phyloP scores from a whole-genome alignment of 2,329 filamentous ascomycete species.

The Shiraia bambusicola region DNA sequence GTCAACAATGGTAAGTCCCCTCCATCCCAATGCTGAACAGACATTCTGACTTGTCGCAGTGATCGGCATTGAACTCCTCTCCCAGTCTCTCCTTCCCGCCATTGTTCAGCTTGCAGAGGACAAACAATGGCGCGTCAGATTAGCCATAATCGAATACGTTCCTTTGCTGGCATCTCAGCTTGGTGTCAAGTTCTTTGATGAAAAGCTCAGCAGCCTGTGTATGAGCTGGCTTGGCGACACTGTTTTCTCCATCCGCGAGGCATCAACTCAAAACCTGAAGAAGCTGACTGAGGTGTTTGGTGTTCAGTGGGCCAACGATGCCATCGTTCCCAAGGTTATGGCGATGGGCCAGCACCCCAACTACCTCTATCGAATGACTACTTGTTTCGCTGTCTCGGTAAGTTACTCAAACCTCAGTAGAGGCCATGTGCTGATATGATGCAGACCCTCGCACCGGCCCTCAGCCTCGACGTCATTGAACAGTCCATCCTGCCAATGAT shows the following conservation, averaged over 20 bases:
- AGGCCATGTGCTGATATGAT: slow-evolving; percentile 10
- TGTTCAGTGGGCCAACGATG: slow-evolving; percentile 94
- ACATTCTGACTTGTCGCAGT: slow-evolving; percentile 55
- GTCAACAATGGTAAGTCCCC: slow-evolving; percentile 80
- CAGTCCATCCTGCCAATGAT: slow-evolving; percentile 94
- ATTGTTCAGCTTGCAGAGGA: slow-evolving; percentile 98
- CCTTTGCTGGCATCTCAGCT: slow-evolving; percentile 93
- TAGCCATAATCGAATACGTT: slow-evolving; percentile 99
- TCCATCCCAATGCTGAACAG: neutral
- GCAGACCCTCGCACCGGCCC: slow-evolving; percentile 88
- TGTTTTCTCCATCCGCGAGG: slow-evolving; percentile 97
- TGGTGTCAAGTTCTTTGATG: slow-evolving; percentile 96
- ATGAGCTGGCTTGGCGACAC: slow-evolving; percentile 99
- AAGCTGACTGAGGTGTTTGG: slow-evolving; percentile 98
- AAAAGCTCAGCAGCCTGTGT: slow-evolving; percentile 91
- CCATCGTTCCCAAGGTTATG: slow-evolving; percentile 98
- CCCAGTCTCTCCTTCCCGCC: slow-evolving; percentile 92
- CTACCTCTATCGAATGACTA: slow-evolving; percentile 99
- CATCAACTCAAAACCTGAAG: slow-evolving; percentile 94
- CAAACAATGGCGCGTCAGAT: slow-evolving; percentile 97
- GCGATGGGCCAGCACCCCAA: slow-evolving; percentile 98
- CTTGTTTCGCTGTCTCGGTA: slow-evolving; percentile 98
- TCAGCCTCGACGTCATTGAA: slow-evolving; percentile 90
- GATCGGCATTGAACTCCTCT: slow-evolving; percentile 95
- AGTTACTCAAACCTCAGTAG: slow-evolving; percentile 43